Conservation (phyloP, 75 land plant genomes). For the Larix kaempferi region DNA sequence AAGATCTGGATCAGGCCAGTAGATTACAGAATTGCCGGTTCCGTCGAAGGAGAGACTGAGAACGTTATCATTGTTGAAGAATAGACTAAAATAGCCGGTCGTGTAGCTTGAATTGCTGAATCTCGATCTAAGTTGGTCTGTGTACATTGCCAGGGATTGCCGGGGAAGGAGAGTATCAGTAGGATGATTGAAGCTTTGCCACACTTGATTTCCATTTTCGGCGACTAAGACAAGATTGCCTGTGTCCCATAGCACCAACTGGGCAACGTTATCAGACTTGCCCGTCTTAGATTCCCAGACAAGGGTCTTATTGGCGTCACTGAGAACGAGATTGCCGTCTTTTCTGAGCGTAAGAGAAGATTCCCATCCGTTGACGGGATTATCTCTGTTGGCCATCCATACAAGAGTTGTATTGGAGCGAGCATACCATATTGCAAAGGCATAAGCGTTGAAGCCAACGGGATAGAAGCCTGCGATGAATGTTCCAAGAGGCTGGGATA, state of each 20-base stretch:
- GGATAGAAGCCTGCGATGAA: too few relatives aligned
- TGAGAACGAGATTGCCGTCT: conserved; percentile 32
- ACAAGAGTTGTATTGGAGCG: conserved; percentile 24
- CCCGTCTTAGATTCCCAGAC: conserved; percentile 34
- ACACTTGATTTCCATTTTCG: conserved; percentile 19
- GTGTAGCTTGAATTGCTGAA: too few relatives aligned
- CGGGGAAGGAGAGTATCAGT: conserved; percentile 49
- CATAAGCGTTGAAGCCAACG: conserved; percentile 28
- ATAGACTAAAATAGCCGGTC: too few relatives aligned
- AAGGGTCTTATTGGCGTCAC: conserved; percentile 25
- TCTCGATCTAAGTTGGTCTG: too few relatives aligned
- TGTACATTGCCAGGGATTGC: conserved; percentile 15
- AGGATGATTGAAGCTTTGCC: conserved; percentile 72
- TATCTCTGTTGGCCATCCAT: conserved; percentile 49
- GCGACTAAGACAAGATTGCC: conserved; percentile 52
- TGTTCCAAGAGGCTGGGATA: too few relatives aligned
- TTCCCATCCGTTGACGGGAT: conserved; percentile 32
- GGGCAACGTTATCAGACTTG: conserved; percentile 1
- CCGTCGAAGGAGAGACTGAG: too few relatives aligned
- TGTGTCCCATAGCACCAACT: conserved; percentile 17
- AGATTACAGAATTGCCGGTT: too few relatives aligned
- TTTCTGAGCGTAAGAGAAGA: conserved; percentile 24
- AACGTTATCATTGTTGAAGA: too few relatives aligned
- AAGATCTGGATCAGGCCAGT: too few relatives aligned
- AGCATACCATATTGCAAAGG: conserved; percentile 46